A percentile compares a stretch with the other conserved stretches of the same genome.
Conservation (phyloP, 768 basidiomycete species). For the Galerina marginata region DNA sequence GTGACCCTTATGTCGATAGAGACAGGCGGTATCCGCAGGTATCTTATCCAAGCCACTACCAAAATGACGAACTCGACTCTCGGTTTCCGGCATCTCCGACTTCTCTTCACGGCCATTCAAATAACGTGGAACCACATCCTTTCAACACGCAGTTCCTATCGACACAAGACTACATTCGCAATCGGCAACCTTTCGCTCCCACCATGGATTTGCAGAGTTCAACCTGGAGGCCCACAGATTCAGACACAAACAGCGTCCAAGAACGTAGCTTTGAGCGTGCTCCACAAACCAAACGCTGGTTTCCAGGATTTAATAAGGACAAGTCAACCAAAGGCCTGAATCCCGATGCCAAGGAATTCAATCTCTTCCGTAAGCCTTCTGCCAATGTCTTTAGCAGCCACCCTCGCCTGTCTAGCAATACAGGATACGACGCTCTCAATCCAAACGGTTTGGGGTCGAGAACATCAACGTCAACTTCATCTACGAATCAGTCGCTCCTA, state of each 20-base stretch:
- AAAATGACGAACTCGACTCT: constrained; percentile 17
- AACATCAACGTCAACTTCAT: constrained; percentile 40
- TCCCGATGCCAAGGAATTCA: constrained; percentile 87
- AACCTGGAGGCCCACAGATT: constrained; percentile 10
- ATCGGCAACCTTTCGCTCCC: constrained; percentile 13
- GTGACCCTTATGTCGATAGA: constrained; percentile 54
- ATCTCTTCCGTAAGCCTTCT: constrained; percentile 44
- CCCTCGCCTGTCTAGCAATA: constrained; percentile 13
- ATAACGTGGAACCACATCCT: constrained; percentile 2
- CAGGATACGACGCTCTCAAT: constrained; percentile 60
- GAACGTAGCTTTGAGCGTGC: constrained; percentile 9
- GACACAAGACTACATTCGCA: constrained; percentile 12
- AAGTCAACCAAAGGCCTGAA: constrained; percentile 75
- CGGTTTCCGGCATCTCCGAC: constrained; percentile 19
- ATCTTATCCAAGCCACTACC: constrained; percentile 19
- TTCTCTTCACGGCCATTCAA: constrained; percentile 18
- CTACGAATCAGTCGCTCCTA: constrained; percentile 56
- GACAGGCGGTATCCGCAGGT: constrained; percentile 49
- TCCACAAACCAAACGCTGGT: constrained; percentile 17
- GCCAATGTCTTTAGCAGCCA: constrained; percentile 18
- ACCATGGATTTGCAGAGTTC: constrained; percentile 15
- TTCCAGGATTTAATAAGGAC: constrained; percentile 26
- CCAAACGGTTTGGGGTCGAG: constrained; percentile 57
- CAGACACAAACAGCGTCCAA: constrained; percentile 5
- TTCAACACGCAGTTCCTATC: constrained; percentile 11